Evolutionary conservation across 768 basidiomycete genomes (phyloP), one percentile per base, ranked within the genome.

Genomic region (Lactifluus hygrophoroides): DNA sequence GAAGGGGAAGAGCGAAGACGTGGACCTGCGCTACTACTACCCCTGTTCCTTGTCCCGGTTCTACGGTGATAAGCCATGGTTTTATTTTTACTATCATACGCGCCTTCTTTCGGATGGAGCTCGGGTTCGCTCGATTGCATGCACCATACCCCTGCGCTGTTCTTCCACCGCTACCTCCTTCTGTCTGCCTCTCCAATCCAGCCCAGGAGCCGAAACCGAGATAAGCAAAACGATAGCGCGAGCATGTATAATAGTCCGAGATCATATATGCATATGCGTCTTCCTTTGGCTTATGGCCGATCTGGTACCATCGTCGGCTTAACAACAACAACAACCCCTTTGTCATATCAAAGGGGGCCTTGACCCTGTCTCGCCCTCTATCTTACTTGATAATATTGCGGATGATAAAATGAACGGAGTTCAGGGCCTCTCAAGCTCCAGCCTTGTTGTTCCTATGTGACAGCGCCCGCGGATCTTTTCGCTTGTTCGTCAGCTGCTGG

Each of bases 1-100:
- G 37, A 13, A 16, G 17, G 16, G 10, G 32, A 32, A 10, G 10
- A 32, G 5, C 32, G 32, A 32, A 32, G 32, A 42, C 19, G 14
- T 28, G 27, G 38, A 38, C 28, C 28, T 45, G 32, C 51, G 21
- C 32, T 23, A 16, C 23, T n/a, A n/a, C n/a, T n/a, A n/a, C 14
- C 11, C 11, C 11, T 16, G 37, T 34, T 44, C 52, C 58, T 21
- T 50, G 34, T 60, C 53, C 58, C 55, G 48, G 58, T 60, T 60
- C 48, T 45, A 51, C 49, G 58, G 58, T 60, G 53, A 51, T 44
- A 23, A 28, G 19, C 21, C 42, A 34, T 58, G 57, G 34, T 54
- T 54, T 44, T 53, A 21, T 48, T 38, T 23, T 35, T 32, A 32
- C 32, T n/a, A n/a, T n/a, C n/a, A n/a, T n/a, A 25, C 52, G 10